Conservation (phyloP, 1,139 yeast genomes). For the Saccharomyces hybrid region DNA sequence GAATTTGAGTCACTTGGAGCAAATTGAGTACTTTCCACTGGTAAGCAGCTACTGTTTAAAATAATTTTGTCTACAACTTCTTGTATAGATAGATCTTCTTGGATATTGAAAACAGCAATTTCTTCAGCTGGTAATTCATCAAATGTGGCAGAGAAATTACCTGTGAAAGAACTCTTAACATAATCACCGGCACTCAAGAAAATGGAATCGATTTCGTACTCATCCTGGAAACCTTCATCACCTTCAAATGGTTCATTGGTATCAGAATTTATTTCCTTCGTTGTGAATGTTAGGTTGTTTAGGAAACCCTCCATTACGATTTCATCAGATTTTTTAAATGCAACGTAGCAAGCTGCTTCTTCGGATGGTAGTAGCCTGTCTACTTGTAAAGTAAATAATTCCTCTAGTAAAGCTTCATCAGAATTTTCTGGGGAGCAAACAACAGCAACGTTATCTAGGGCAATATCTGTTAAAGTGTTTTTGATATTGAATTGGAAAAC, state of each 20-base stretch:
- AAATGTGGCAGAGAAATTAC: conserved; percentile 66
- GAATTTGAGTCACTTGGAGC: conserved; percentile 52
- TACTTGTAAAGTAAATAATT: conserved; percentile 69
- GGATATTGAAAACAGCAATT: conserved; percentile 52
- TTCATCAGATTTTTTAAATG: conserved; percentile 51
- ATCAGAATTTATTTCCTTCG: conserved; percentile 72
- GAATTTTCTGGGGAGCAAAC: conserved; percentile 46
- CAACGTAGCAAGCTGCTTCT: conserved; percentile 71
- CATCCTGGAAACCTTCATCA: conserved; percentile 90
- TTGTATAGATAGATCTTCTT: conserved; percentile 38
- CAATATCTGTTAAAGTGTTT: conserved; percentile 73
- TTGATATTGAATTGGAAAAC: conserved; percentile 80
- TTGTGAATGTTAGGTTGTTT: conserved; percentile 64
- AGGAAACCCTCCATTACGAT: conserved; percentile 49
- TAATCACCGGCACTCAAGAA: conserved; percentile 76
- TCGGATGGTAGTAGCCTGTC: conserved; percentile 64
- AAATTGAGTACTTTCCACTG: conserved; percentile 71
- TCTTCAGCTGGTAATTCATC: conserved; percentile 63
- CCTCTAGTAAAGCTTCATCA: conserved; percentile 51
- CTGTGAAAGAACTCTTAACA: conserved; percentile 67
- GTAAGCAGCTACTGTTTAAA: conserved; percentile 49
- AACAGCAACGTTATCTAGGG: conserved; percentile 74
- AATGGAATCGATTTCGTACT: conserved; percentile 81
- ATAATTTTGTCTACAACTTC: conserved; percentile 45
- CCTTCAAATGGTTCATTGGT: conserved; percentile 60